Base-by-base conservation (phyloP, 2,329 filamentous ascomycete species). In the Microdochium nivale region DNA sequence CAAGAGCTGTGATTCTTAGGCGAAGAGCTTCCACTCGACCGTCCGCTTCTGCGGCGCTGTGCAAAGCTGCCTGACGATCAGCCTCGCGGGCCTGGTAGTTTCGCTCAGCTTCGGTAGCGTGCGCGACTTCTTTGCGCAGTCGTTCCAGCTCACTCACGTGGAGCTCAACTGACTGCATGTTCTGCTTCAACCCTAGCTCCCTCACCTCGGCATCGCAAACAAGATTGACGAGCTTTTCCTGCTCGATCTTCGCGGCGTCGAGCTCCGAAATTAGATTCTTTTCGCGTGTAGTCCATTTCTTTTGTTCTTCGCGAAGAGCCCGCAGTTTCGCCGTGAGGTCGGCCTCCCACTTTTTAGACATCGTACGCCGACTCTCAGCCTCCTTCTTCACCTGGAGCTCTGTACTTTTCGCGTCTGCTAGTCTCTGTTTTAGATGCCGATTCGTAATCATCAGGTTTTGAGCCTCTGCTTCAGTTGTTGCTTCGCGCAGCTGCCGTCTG, bases 401-500 rank as follows among this genome's bases (percentile, higher is more conserved):
- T 2, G 79, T 73, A 58, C 84, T 82, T 60, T 87, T 88, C 1
- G 86, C 83, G 52, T 89, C 87, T 51, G 87, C 83, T 9, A 90
- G 76, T 50, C 87, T 84, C 51, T 81, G 81, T 64, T 86, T 88
- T 27, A 92, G 70, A 21, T 81, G 82, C 19, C 87, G 82, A 62
- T 91, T 92, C 19, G 79, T 83, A 59, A 90, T 86, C 56, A 92
- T 81, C 3, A 94, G 70, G 50, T 90, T 90, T 58, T 92, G 87
- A 2, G 86, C 90, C 62, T 94, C 88, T 1, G 88, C 88, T 63
- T 92, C 88, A 1, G 82, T 86, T 1, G 87, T 86, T 8, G 87
- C 87, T 64, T 91, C 86, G 56, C 81, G 81, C 56, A 92, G 81
- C 53, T 90, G 84, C 55, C 84, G 83, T 14, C 87, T 78, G 58